phyloP scores from a whole-genome alignment of 2,329 filamentous ascomycete genomes.

The Ophiosphaerella narmari region DNA sequence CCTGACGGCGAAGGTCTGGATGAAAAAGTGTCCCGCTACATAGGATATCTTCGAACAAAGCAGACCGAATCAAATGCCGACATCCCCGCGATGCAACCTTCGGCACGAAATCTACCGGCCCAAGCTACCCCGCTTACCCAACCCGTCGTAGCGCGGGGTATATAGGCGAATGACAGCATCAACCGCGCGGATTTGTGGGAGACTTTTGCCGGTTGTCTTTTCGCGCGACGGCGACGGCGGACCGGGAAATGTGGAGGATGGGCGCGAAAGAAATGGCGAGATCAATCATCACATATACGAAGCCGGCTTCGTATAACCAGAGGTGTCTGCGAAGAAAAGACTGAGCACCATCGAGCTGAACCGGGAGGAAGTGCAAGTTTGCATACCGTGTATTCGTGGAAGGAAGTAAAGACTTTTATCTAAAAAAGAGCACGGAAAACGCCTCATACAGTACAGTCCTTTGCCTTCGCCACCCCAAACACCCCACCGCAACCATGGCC shows the following conservation, averaged over 20 bases:
- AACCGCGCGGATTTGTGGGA: neutral
- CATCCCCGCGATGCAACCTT: conserved; percentile 5
- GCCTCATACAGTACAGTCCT: neutral
- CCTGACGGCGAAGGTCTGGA: neutral
- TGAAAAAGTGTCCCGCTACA: too few relatives aligned
- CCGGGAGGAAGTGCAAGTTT: too few relatives aligned
- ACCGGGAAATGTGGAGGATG: neutral
- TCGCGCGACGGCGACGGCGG: conserved; percentile 8
- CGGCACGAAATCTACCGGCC: conserved; percentile 20
- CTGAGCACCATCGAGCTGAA: too few relatives aligned
- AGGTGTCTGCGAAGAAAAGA: too few relatives aligned
- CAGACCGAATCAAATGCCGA: conserved; percentile 22
- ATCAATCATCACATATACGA: too few relatives aligned
- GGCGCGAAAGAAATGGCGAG: neutral
- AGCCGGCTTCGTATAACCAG: too few relatives aligned
- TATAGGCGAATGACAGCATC: conserved; percentile 16
- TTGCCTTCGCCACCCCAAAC: neutral
- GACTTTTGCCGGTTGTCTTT: conserved; percentile 21
- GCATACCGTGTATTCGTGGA: too few relatives aligned
- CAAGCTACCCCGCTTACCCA: conserved; percentile 22
- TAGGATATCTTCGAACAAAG: conserved; percentile 10
- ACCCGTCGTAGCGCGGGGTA: conserved; percentile 26
- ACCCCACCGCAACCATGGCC: conserved; percentile 23
- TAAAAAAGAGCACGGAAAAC: too few relatives aligned
- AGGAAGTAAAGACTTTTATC: too few relatives aligned